Evolutionary conservation across 768 basidiomycete genomes (phyloP), one percentile per base, ranked within the genome.

Genomic region (Chalciporus piperatus): DNA sequence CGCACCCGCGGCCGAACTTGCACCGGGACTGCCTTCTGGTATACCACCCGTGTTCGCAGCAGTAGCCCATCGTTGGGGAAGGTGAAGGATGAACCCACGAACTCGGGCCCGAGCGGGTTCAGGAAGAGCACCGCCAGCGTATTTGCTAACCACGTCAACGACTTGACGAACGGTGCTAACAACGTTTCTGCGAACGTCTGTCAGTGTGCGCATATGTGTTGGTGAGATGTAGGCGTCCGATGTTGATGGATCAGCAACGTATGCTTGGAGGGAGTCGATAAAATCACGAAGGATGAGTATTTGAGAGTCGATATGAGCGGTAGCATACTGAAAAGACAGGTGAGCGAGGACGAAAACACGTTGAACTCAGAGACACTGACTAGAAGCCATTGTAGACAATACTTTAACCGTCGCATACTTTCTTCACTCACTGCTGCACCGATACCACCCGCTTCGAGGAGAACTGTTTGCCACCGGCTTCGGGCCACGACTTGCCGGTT

Each of bases 351-450:
- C 30, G 25, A 56, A 25, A n/a, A 23, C 32, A 25, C 0, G 25
- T 16, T 7, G 48, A 39, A 8, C 17, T 37, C 7, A 39, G 43
- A 9, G 45, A 19, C 5, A 74, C 81, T 20, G 23, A 91, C 90
- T 75, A 89, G 86, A 16, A 96, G 74, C 91, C 92, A 95, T 51
- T 90, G 82, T 25, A 96, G 65, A 69, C 89, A 92, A 63, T 94
- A 95, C 64, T 84, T 84, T 37, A 96, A 69, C 47, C 88, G 76
- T 49, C 89, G 76, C 87, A 96, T 89, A 61, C 85, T 92, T 68
- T 95, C 93, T 56, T 94, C 92, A 66, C 91, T 92, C 28, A 95
- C 75, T 8, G 93, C 92, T 0, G 89, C 91, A 51, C 91, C 81
- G 30, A 96, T 75, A 0, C 92, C 92, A 13, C 92, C 91, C 2